These are phyloP conservation scores for Macaranga tanarius DNA, from an alignment of 441 rosid genomes.

Conservation along the genomic window DNA sequence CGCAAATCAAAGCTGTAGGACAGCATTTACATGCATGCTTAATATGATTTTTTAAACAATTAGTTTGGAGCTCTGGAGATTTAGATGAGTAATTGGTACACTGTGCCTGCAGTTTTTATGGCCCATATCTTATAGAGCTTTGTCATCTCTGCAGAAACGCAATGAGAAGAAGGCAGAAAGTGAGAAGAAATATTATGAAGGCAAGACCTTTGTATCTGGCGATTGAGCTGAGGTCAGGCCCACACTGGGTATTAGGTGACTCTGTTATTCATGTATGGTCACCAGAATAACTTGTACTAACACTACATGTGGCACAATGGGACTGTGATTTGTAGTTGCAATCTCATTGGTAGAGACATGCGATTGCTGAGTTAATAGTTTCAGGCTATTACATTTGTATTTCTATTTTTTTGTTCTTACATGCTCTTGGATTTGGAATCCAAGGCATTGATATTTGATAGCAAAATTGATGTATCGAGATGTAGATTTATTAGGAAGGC, in stretches of 20 bases:
- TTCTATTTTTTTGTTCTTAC: neutral
- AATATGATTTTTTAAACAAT: neutral
- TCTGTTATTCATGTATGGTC: neutral
- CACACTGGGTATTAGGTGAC: constrained; percentile 10
- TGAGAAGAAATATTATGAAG: constrained; percentile 59
- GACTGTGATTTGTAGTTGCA: constrained; percentile 18
- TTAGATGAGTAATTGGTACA: neutral
- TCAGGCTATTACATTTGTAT: constrained; percentile 14
- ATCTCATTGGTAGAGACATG: constrained; percentile 9
- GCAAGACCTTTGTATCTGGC: constrained; percentile 43
- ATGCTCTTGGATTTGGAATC: constrained; percentile 23
- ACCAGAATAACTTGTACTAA: constrained; percentile 21
- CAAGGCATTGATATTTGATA: constrained; percentile 2
- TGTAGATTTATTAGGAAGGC: neutral
- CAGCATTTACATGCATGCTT: neutral
- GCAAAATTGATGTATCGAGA: constrained; percentile 5
- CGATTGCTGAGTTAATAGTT: constrained; percentile 23
- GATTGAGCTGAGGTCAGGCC: constrained; percentile 37
- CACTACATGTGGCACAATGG: neutral
- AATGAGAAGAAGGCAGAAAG: constrained; percentile 61
- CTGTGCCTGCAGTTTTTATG: neutral
- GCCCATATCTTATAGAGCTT: neutral
- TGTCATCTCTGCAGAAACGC: constrained; percentile 45
- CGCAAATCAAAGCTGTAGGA: neutral
- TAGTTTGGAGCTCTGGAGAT: neutral